Evolutionary conservation across 2,329 filamentous ascomycete species (phyloP), one percentile per base, ranked within the genome.

Genomic region (Hortaea werneckii): DNA sequence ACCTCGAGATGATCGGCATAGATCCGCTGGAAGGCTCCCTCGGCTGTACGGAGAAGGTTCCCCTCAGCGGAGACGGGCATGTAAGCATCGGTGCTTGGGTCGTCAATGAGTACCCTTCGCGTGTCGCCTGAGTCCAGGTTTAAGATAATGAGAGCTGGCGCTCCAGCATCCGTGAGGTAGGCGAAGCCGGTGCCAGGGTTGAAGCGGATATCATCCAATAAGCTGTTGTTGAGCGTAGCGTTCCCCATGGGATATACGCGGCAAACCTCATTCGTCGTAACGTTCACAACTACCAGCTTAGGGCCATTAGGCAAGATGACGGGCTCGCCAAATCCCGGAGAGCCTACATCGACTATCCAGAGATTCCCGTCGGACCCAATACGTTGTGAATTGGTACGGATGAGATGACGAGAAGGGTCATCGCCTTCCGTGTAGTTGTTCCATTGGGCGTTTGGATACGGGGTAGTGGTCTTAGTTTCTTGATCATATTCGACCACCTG

Each of bases 1-100:
- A 67, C 63, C 51, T 68, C 66, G n/a, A 64, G 58, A 44, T 68
- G 65, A 46, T 67, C 65, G 13, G 61, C 58, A 26, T 61, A 58
- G 41, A 63, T 50, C 47, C 57, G 59, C 7, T 47, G 37, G 12
- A 56, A 54, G 8, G 30, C 12, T 8, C 53, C 52, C 6, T 50
- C 56, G 5, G 48, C 47, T 1, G 53, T 47, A 12, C 52, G 46
- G 9, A 62, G 32, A 5, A 64, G 53, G 13, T 46, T 52, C 5
- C 58, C 61, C 46, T 65, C 61, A 10, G 56, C 61, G 4, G 59
- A 62, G 13, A 58, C 51, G 5, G 61, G 61, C 39, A 60, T 58
- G 47, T 51, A 54, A 8, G 54, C 58, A 20, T 44, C 46, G 1
- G 58, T 60, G 6, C 53, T 57, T 5, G 52, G 44, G 20, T 58